A percentile compares a stretch with the other conserved stretches of the same genome.
Conservation (phyloP, 805 yeast genomes). For the Jamesozyma hellenica region DNA sequence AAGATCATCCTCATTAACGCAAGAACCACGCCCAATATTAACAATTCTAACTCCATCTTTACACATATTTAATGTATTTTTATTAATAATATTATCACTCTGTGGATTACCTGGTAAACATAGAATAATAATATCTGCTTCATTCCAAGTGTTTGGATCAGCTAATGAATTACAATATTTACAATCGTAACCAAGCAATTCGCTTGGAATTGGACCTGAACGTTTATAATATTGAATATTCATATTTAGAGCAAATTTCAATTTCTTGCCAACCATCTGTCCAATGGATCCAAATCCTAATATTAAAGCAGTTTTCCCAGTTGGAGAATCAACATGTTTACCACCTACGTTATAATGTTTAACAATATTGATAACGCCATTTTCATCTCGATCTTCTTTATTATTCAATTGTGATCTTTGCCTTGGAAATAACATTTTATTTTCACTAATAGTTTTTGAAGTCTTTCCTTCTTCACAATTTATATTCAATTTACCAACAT, state of each 20-base stretch:
- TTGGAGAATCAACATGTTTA: constrained; percentile 40
- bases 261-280: constrained; percentile 46
- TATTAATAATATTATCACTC: constrained; percentile 47
- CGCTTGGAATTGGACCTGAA: constrained; percentile 30
- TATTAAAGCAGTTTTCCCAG: constrained; percentile 48
- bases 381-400: not conserved
- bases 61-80: constrained; percentile 36
- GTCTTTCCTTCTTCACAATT: constrained; percentile 1
- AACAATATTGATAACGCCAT: constrained; percentile 25
- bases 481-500: constrained; percentile 6
- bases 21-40: constrained; percentile 67
- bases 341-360: constrained; percentile 39
- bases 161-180: constrained; percentile 39
- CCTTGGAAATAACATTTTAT: not conserved
- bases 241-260: constrained; percentile 50
- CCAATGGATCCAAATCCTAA: constrained; percentile 77
- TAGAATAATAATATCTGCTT: constrained; percentile 48
- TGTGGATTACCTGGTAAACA: constrained; percentile 57
- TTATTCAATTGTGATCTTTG: not conserved
- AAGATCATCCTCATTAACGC: constrained; percentile 58
- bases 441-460: not conserved
- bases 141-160: constrained; percentile 29
- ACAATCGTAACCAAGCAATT: constrained; percentile 37
- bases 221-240: constrained; percentile 53
- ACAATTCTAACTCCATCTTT: constrained; percentile 51